These are phyloP conservation scores for Fonsecaea nubica DNA, from an alignment of 2,329 filamentous ascomycete genomes.

Conservation along the genomic window DNA sequence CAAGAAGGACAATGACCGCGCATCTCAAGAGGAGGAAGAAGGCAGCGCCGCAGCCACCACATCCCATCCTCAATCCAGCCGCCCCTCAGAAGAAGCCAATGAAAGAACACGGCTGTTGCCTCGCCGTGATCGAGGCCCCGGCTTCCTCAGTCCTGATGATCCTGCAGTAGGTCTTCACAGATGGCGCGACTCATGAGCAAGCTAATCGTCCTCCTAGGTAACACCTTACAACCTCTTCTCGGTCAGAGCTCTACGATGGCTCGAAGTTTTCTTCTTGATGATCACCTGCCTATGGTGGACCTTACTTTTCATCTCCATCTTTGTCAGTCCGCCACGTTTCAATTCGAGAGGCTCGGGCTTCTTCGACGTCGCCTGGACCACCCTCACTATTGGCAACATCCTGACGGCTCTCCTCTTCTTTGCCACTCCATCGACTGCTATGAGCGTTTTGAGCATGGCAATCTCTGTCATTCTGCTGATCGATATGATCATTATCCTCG, in stretches of 20 bases:
- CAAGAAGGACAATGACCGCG: slow-evolving; percentile 52
- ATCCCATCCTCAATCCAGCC: slow-evolving; percentile 29
- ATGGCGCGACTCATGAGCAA: neutral
- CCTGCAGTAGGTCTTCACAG: slow-evolving; percentile 67
- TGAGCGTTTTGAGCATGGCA: slow-evolving; percentile 74
- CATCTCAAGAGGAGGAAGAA: slow-evolving; percentile 42
- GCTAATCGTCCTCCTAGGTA: slow-evolving; percentile 52
- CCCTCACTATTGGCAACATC: slow-evolving; percentile 76
- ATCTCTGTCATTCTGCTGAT: slow-evolving; percentile 72
- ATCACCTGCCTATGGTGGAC: slow-evolving; percentile 92
- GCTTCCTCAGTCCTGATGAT: slow-evolving; percentile 77
- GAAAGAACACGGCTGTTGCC: slow-evolving; percentile 70
- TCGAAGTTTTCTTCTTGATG: slow-evolving; percentile 77
- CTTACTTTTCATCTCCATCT: slow-evolving; percentile 83
- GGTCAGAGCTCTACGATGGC: slow-evolving; percentile 77
- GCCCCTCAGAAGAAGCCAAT: slow-evolving; percentile 54
- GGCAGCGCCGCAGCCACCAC: slow-evolving; percentile 26
- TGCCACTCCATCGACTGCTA: slow-evolving; percentile 77
- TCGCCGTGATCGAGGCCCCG: slow-evolving; percentile 64
- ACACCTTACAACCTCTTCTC: slow-evolving; percentile 95
- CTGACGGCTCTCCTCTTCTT: slow-evolving; percentile 85
- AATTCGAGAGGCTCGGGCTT: slow-evolving; percentile 90
- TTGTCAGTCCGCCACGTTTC: slow-evolving; percentile 87
- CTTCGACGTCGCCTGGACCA: slow-evolving; percentile 84
- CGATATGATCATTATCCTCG: slow-evolving; percentile 78